Evolutionary conservation across 768 basidiomycete species (phyloP), one percentile per base, ranked within the genome.

Genomic region (Trametes sanguinea): DNA sequence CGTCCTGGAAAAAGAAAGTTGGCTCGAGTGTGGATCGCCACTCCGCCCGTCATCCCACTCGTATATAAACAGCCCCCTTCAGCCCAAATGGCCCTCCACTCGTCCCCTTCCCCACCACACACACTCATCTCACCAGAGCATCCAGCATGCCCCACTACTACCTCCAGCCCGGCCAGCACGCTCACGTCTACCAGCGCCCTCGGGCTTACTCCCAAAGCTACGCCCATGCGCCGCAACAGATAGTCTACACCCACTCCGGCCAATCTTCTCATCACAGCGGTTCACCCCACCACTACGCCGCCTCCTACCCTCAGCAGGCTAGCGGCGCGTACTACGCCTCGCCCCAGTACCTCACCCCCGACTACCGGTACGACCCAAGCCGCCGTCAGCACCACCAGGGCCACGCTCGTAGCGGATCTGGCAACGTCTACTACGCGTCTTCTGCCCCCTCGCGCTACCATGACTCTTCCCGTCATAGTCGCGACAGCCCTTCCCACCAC

Each of bases 111-210:
- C n/a, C 30, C 50, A 4, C 59, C 37, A 10, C 50, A 55, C n/a
- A 17, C 27, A 51, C 53, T 44, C 22, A 32, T 30, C 10, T 57
- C 29, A 2, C 51, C 32, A 29, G 53, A 52, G 6, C 52, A 1
- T 22, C 53, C 13, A 39, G 48, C 32, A 71, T 69, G 64, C 65
- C 68, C 11, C 54, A 71, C 2, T 70, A 70, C 68, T 76, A 73
- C 68, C 62, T 65, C 66, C 30, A 63, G 67, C 54, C 66, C 69
- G 9, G 46, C 39, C 68, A 68, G 55, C 61, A 55, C 17, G 57
- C 57, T 37, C 57, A 51, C 42, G 50, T 59, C 50, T 69, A 64
- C 51, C 52, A 69, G 10, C 68, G 68, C 57, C 70, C 71, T 22
- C 48, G 55, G 32, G 59, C 65, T 14, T 69, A 68, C 54, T 54